These are phyloP conservation scores for Nakazawaea laoshanensis DNA, from an alignment of 805 yeast genomes.

Conservation along the genomic window DNA sequence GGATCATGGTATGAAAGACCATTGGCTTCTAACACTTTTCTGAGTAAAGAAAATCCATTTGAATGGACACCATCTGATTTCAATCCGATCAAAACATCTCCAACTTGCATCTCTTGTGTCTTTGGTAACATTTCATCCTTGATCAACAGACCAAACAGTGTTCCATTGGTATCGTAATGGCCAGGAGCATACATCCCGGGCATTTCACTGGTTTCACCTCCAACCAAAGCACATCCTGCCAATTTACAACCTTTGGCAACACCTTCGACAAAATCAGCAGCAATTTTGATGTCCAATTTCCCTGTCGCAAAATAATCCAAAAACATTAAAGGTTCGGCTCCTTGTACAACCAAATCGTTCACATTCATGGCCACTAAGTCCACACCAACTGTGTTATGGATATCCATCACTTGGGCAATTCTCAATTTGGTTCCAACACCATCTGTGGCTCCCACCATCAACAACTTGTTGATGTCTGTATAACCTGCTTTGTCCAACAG, in stretches of 20 bases:
- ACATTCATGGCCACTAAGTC: conserved; percentile 99
- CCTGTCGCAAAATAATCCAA: conserved; percentile 96
- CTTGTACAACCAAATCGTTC: conserved; percentile 95
- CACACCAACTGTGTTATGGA: conserved; percentile 96
- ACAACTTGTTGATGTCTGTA: conserved; percentile 58
- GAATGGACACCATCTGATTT: conserved; percentile 93
- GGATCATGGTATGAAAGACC: conserved; percentile 61
- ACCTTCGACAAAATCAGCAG: conserved; percentile 85
- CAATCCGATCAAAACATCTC: conserved; percentile 80
- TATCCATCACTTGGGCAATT: conserved; percentile 83
- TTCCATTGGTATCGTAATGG: conserved; percentile 97
- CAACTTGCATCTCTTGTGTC: conserved; percentile 55
- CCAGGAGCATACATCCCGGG: conserved; percentile 96
- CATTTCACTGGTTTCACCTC: conserved; percentile 99
- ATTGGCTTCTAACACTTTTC: conserved; percentile 78
- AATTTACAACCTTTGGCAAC: conserved; percentile 94
- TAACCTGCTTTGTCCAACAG: conserved; percentile 88
- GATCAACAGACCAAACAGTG: conserved; percentile 94
- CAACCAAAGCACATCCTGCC: conserved; percentile 96
- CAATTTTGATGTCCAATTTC: conserved; percentile 72
- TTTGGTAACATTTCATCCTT: conserved; percentile 71
- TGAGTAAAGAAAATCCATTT: conserved; percentile 90
- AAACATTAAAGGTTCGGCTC: conserved; percentile 95
- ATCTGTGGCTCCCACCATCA: conserved; percentile 95
- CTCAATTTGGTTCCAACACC: conserved; percentile 98